Evolutionary conservation across 257 asterid species (phyloP).

Genomic region (Penstemon davidsonii): DNA sequence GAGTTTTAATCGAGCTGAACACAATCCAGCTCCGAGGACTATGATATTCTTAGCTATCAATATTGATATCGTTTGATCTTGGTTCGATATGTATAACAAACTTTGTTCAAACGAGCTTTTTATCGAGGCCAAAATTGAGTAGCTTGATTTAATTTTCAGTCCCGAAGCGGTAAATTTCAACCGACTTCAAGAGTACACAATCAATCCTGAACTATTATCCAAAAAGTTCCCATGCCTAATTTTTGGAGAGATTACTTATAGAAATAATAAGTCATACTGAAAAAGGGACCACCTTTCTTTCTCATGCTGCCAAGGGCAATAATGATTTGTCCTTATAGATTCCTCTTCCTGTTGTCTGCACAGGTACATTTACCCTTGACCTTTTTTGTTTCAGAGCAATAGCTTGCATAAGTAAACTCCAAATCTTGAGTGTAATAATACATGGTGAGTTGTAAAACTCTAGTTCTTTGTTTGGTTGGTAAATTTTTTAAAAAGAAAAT

Average conservation of each 20-base stretch:
- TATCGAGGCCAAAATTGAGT: too few species aligned
- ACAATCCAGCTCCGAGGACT: too few species aligned
- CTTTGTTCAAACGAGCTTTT: too few species aligned
- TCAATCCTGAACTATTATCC: constrained; percentile 20
- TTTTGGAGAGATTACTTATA: constrained; percentile 27
- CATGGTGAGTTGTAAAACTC: not conserved
- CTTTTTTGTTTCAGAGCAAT: constrained; percentile 30
- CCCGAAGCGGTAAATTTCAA: not conserved
- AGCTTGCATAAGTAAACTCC: constrained; percentile 28
- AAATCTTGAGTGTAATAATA: constrained; percentile 19
- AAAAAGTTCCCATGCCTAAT: constrained; percentile 25
- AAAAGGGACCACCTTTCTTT: constrained; percentile 36
- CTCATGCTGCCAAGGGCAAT: constrained; percentile 35
- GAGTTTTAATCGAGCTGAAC: too few species aligned
- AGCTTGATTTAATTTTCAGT: too few species aligned
- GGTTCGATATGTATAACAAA: too few species aligned
- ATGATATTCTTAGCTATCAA: too few species aligned
- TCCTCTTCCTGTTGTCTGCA: constrained; percentile 36
- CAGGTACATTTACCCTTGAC: constrained; percentile 37
- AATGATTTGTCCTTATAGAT: constrained; percentile 40
- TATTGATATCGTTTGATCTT: too few species aligned
- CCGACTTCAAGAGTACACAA: constrained; percentile 23
- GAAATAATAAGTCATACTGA: constrained; percentile 32
- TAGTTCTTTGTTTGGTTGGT: too few species aligned
- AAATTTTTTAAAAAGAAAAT: too few species aligned